phyloP scores from a whole-genome alignment of 305 asterid genomes.

The Andrographis paniculata region DNA sequence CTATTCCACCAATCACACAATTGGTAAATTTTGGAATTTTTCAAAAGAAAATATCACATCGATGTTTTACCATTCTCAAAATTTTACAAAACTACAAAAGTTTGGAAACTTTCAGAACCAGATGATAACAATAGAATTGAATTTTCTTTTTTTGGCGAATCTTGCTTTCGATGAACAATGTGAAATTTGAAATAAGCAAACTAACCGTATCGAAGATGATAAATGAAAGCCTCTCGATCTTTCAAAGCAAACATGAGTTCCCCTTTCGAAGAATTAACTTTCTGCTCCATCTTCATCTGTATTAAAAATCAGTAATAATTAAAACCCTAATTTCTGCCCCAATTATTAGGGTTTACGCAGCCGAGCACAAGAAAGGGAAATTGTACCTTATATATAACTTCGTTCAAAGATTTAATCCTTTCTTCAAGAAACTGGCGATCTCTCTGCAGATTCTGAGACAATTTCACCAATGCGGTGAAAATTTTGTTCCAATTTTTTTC shows the following conservation, averaged over 20 bases:
- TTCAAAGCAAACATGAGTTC: conserved; percentile 44
- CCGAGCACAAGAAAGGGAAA: background rate
- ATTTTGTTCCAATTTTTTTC: conserved; percentile 45
- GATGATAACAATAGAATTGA: too few species aligned
- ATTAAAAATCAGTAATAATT: conserved; percentile 19
- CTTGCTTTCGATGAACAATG: background rate
- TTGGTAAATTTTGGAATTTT: too few species aligned
- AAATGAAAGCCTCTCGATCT: conserved; percentile 44
- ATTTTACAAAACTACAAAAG: too few species aligned
- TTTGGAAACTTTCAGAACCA: too few species aligned
- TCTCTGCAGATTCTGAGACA: conserved; percentile 38
- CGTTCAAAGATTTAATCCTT: conserved; percentile 26
- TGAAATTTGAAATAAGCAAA: background rate
- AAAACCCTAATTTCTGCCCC: conserved; percentile 29
- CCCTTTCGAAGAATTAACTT: conserved; percentile 36
- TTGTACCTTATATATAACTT: conserved; percentile 46
- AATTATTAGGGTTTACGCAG: background rate
- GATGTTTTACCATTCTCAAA: too few species aligned
- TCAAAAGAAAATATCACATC: too few species aligned
- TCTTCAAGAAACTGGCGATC: conserved; percentile 55
- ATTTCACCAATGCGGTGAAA: conserved; percentile 35
- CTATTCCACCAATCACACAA: too few species aligned
- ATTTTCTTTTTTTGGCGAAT: too few species aligned
- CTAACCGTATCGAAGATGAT: conserved; percentile 56
- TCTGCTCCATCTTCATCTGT: conserved; percentile 59